Conservation (phyloP, 805 yeast species). For the Teunomyces lycoperdinae region DNA sequence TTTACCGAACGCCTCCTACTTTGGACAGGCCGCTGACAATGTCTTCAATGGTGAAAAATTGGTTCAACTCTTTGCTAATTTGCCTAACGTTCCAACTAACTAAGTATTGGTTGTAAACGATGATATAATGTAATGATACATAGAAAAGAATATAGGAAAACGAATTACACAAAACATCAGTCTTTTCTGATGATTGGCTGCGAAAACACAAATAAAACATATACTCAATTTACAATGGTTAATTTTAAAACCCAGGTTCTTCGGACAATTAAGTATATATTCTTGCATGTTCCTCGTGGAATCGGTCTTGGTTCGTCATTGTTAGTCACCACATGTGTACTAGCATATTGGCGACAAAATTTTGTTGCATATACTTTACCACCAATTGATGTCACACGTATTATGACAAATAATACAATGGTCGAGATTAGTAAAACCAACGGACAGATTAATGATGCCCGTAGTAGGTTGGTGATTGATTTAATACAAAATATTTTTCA, state of each 20-base stretch:
- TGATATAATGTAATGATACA: background rate
- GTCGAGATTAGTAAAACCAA: background rate
- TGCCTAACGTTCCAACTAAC: conserved; percentile 22
- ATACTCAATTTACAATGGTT: background rate
- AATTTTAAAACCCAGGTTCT: background rate
- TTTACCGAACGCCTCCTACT: conserved; percentile 60
- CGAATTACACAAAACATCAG: no score
- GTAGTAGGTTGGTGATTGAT: background rate
- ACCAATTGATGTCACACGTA: background rate
- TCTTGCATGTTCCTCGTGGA: background rate
- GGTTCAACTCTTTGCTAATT: conserved; percentile 38
- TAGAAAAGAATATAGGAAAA: background rate
- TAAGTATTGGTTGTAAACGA: background rate
- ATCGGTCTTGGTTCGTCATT: background rate
- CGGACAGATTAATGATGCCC: background rate
- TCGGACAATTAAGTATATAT: background rate
- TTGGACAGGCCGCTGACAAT: conserved; percentile 45
- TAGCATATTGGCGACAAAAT: background rate
- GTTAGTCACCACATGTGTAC: background rate
- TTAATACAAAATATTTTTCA: background rate
- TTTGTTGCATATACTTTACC: background rate
- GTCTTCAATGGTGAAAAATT: conserved; percentile 55
- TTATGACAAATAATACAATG: background rate
- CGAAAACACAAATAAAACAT: background rate
- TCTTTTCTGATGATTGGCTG: background rate